Evolutionary conservation across 1,284 basidiomycete genomes (phyloP), one percentile per base, ranked within the genome.

Genomic region (Limonomyces culmigenus): DNA sequence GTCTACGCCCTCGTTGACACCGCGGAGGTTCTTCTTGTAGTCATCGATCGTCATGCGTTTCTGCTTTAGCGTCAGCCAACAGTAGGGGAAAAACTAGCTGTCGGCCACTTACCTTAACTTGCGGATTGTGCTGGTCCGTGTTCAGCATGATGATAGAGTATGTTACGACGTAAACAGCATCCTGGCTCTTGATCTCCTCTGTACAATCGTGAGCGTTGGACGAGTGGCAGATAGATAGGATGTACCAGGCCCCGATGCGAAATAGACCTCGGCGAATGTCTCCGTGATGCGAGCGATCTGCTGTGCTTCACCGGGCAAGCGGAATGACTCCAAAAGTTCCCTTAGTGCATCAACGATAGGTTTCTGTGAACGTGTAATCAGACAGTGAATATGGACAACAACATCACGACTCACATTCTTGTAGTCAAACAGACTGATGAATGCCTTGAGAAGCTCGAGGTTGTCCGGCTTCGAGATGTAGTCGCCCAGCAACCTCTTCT

Each of bases 91-190:
- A 19, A 36, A 13, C 18, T 11, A n/a, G 11, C 11, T 29, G 4
- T 5, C 17, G 10, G 30, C 30, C 16, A 54, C 76, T 52, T 51
- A 85, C 86, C 51, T 81, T 63, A 43, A 93, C 73, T 65, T 96
- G 91, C n/a, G 93, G 91, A 53, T 88, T 97, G 55, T 97, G 93
- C 40, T 78, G 71, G 60, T 99, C 95, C 2, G 95, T 98, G 56
- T 99, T 99, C 39, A 99, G 72, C 89, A 99, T 76, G 55, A 99
- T 97, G 43, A 99, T 79, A 0, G 93, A 96, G 55, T 81, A 99
- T 0, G 93, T 74, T 18, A 99, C 60, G 3, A 99, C 84, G 56
- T 96, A 95, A 16, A 89, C 86, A 1, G 93, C 87, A 54, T 98
- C 95, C 56, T 89, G 76, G 31, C 66, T 81, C 49, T 83, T 86